Base-by-base conservation (phyloP, 768 basidiomycete genomes). In the Leccinum uliginosum region DNA sequence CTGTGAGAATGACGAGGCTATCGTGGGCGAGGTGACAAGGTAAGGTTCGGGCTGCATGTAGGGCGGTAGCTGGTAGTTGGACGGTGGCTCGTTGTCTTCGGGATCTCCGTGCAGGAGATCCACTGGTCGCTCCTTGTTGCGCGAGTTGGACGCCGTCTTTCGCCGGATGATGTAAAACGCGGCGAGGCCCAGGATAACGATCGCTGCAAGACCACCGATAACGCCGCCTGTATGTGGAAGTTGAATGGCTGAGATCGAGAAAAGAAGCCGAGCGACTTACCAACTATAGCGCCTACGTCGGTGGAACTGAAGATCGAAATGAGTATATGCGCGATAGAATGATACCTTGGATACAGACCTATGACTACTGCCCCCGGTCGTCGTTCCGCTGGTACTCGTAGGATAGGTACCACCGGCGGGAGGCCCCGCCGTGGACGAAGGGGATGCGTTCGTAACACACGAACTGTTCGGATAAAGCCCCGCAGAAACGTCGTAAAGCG, bases 1-100 rank as follows among this genome's bases (percentile, higher is more conserved):
- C 35, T n/a, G 38, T 17, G 38, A 38, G 0, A 75, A 73, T 6
- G 76, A 71, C 8, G 76, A 70, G 6, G 78, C 75, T 1, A 72
- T 64, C 14, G 83, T 82, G 12, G 86, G 84, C 46, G 84, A 84
- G 0, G 87, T 79, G 4, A 88, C 78, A 52, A 87, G 79, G 73
- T 84, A 91, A 3, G 90, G 90, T 60, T 91, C 86, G 0, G 89
- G 89, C 30, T 78, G 80, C 66, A 89, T 86, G 69, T 83, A 88
- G 55, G 89, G 80, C 4, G 87, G 87, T 8, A 84, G 80, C 40
- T 84, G 80, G 48, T 78, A 78, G 26, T 73, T 60, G 58, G 67
- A 62, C 52, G 66, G 59, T 1, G 72, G 71, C 12, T 76, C 74
- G 34, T 76, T 79, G 45, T 83, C 83, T 26, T 82, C 85, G 1